phyloP scores from a whole-genome alignment of 2,329 filamentous ascomycete species.

The Neoascochyta sp. region DNA sequence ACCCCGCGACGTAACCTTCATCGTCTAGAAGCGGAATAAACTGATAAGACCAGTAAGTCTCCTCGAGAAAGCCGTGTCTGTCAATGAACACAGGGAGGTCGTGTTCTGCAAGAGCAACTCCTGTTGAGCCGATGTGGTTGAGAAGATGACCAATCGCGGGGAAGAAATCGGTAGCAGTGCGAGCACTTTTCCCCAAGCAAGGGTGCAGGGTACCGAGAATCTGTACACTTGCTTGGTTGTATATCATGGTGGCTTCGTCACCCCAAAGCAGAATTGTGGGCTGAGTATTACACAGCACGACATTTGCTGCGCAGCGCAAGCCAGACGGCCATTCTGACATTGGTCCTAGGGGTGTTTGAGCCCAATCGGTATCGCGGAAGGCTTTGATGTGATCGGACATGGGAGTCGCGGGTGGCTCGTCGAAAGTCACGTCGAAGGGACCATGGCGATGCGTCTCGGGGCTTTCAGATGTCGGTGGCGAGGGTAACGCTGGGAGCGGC shows the following conservation, averaged over 20 bases:
- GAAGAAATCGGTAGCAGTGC: slow-evolving; percentile 69
- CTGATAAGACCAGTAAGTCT: slow-evolving; percentile 76
- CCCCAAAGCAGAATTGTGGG: slow-evolving; percentile 61
- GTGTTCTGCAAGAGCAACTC: slow-evolving; percentile 42
- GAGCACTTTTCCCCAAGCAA: slow-evolving; percentile 55
- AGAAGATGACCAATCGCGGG: slow-evolving; percentile 19
- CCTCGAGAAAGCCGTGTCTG: slow-evolving; percentile 65
- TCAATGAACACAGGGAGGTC: slow-evolving; percentile 70
- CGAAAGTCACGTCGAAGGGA: slow-evolving; percentile 15
- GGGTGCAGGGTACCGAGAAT: slow-evolving; percentile 43
- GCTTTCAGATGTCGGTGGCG: too few species aligned
- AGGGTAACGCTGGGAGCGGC: too few species aligned
- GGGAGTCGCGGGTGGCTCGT: slow-evolving; percentile 7
- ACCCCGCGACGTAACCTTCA: slow-evolving; percentile 64
- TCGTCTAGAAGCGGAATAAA: slow-evolving; percentile 69
- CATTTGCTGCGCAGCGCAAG: slow-evolving; percentile 69
- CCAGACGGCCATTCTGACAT: slow-evolving; percentile 67
- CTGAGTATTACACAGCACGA: slow-evolving; percentile 57
- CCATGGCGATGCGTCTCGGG: slow-evolving; percentile 36
- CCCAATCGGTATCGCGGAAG: slow-evolving; percentile 68
- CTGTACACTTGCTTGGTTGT: slow-evolving; percentile 37
- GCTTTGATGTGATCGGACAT: slow-evolving; percentile 68
- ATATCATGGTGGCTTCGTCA: slow-evolving; percentile 34
- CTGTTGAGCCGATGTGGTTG: slow-evolving; percentile 19
- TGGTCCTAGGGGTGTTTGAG: slow-evolving; percentile 65